These are phyloP conservation scores for Fagopyrum esculentum DNA, from an alignment of 148 eudicot species.

Conservation along the genomic window DNA sequence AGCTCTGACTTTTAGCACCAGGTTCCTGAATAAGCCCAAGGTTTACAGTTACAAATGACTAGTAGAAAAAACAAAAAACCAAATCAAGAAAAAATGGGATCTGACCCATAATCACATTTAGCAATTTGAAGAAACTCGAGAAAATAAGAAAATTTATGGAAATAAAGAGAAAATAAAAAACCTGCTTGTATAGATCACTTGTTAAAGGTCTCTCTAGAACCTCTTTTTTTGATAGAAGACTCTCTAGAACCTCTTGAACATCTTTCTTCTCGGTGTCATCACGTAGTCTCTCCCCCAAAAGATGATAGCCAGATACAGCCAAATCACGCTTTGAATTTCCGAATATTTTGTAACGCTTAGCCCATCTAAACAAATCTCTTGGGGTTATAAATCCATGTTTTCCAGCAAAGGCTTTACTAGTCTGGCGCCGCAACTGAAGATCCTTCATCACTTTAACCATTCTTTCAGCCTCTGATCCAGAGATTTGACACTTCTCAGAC, in stretches of 20 bases:
- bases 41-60: background rate
- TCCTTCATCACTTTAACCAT: constrained; percentile 96
- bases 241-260: constrained; percentile 76
- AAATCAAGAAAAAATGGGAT: background rate
- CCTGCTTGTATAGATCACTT: constrained; percentile 63
- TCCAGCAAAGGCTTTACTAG: constrained; percentile 92
- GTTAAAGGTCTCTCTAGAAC: constrained; percentile 48
- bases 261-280: constrained; percentile 65
- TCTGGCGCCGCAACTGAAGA: constrained; percentile 83
- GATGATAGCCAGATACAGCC: constrained; percentile 80
- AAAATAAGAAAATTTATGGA: background rate
- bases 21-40: constrained; percentile 8
- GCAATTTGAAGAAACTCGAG: background rate
- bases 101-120: background rate
- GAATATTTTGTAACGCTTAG: constrained; percentile 57
- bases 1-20: background rate
- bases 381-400: constrained; percentile 98
- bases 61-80: background rate
- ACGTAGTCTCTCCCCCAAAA: constrained; percentile 88
- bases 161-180: constrained; percentile 11
- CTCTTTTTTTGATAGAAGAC: constrained; percentile 69
- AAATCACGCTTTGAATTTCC: constrained; percentile 68
- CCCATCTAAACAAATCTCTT: constrained; percentile 95
- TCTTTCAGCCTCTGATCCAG: constrained; percentile 66
- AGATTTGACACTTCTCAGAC: constrained; percentile 61